Evolutionary conservation across 2,329 filamentous ascomycete species (phyloP), one percentile per base, ranked within the genome.

Genomic region (Stachybotrys elegans): DNA sequence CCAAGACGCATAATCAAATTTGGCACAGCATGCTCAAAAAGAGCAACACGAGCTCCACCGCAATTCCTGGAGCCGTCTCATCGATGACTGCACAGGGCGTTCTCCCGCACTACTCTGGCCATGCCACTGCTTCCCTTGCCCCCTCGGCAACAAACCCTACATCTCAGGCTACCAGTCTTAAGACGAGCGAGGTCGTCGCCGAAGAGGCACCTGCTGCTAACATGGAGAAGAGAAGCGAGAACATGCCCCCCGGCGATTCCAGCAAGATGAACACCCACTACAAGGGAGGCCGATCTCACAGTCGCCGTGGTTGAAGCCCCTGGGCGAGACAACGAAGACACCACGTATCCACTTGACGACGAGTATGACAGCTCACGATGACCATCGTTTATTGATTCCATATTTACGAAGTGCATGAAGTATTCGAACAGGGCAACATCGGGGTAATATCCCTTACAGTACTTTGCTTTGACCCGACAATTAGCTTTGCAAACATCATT

Each of bases 61-160:
- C 59, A 7, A 61, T 72, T 36, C 71, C 72, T 11, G 65, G 75
- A 40, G 64, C 74, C 9, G 60, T 80, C 39, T 76, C 75, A 3
- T 72, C 76, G 4, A 73, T 70, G 36, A 79, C 74, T 12, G 76
- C 71, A 7, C 74, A 71, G 22, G 76, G 75, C n/a, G 68, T 73
- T 35, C 59, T 80, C 37, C 76, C 75, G 14, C 72, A 76, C 23
- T 78, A 75, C 44, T 58, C 66, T 9, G 75, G 75, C 16, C 64
- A 78, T 52, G 75, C 75, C 19, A 71, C 74, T 9, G 73, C 75
- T 19, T 76, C 71, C 38, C 61, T 76, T 17, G 61, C 66, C 9
- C 72, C 73, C 14, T 57, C 68, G 19, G 67, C 71, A 39, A 67
- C 64, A 27, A 70, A 70, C 48, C 53, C 62, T 17, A 58, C 62